Percentiles rank a stretch among this genome's conserved stretches.
These are phyloP conservation scores for Pholiota molesta DNA, from an alignment of 768 basidiomycete species.

Conservation along the genomic window DNA sequence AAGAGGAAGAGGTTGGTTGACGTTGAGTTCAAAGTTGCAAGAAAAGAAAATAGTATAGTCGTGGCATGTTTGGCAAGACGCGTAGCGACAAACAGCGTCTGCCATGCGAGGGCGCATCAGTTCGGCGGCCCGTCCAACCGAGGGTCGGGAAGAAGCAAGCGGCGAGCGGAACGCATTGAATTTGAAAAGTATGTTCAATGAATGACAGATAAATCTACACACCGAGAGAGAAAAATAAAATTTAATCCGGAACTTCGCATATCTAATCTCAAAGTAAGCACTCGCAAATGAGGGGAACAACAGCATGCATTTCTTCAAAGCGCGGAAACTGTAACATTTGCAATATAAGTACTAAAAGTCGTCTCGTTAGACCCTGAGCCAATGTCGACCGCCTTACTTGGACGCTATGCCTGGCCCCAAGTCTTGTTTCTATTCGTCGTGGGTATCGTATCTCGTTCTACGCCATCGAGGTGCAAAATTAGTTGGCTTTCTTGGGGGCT, in stretches of 20 bases:
- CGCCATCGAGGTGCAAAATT: neutral
- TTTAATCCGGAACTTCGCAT: too few species aligned
- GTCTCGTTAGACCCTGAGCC: neutral
- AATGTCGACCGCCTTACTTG: neutral
- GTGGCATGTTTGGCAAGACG: neutral
- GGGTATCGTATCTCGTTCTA: constrained; percentile 15
- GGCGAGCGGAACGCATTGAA: too few species aligned
- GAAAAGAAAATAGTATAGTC: neutral
- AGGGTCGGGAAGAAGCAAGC: too few species aligned
- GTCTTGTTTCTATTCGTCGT: neutral
- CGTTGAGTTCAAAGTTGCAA: too few species aligned
- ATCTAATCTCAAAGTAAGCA: too few species aligned
- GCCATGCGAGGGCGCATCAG: too few species aligned
- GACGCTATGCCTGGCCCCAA: neutral
- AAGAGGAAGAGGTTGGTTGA: too few species aligned
- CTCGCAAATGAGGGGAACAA: neutral
- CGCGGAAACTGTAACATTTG: neutral
- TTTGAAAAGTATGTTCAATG: too few species aligned
- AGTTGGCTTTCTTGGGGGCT: constrained; percentile 12
- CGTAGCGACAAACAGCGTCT: neutral
- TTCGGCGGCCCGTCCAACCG: too few species aligned
- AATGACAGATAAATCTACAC: too few species aligned
- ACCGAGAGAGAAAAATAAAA: too few species aligned
- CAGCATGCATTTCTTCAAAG: neutral
- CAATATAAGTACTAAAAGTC: neutral